Conservation (phyloP, 352 stramenopile genomes). For the Pythium oligandrum region DNA sequence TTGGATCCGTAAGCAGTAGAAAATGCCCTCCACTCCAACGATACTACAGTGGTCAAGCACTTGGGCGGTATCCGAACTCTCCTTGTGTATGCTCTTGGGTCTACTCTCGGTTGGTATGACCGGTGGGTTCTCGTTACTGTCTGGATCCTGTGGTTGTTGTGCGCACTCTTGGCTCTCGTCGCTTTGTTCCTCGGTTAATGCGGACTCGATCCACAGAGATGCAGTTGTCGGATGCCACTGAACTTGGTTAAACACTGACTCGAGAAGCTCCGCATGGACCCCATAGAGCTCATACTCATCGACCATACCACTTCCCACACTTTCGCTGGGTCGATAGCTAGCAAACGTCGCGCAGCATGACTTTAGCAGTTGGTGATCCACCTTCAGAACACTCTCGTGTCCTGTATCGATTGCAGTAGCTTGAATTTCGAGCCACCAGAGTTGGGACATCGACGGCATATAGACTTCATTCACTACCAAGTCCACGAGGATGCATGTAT, state of each 20-base stretch:
- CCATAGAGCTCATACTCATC: slow-evolving; percentile 31
- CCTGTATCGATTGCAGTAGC: slow-evolving; percentile 20
- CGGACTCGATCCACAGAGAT: background rate
- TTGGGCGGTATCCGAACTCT: background rate
- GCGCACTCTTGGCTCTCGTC: background rate
- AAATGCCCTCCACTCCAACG: slow-evolving; percentile 34
- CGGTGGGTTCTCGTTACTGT: too few species aligned
- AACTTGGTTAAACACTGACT: slow-evolving; percentile 33
- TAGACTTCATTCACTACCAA: slow-evolving; percentile 54
- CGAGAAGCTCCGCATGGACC: slow-evolving; percentile 50
- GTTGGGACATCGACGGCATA: slow-evolving; percentile 32
- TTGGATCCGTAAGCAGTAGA: slow-evolving; percentile 56
- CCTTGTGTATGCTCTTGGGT: too few species aligned
- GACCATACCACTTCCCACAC: slow-evolving; percentile 6
- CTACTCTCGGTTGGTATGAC: too few species aligned
- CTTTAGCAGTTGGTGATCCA: slow-evolving; percentile 31
- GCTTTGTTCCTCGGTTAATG: background rate
- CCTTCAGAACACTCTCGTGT: too few species aligned
- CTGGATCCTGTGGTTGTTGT: background rate
- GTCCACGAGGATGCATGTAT: slow-evolving; percentile 20
- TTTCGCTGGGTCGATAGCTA: slow-evolving; percentile 52
- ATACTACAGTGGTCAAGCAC: slow-evolving; percentile 52
- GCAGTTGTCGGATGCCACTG: slow-evolving; percentile 3
- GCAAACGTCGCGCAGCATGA: slow-evolving; percentile 31
- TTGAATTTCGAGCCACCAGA: slow-evolving; percentile 66